Percentiles rank a stretch among this genome's conserved stretches.
Conservation (phyloP, 768 basidiomycete species). For the Xerocomellus amylosporus region DNA sequence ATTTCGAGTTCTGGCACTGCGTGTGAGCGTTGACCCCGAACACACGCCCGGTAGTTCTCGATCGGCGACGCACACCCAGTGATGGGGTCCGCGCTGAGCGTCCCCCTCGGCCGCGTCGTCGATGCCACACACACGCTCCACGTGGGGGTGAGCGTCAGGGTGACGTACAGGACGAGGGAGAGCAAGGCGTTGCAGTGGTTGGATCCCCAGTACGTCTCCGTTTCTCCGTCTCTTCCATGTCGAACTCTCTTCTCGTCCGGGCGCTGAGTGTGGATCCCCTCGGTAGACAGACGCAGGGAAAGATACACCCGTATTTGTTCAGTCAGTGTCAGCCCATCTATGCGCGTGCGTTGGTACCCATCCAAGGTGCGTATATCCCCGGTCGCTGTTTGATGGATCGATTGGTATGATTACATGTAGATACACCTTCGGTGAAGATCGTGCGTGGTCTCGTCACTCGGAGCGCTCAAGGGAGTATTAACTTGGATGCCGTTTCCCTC, state of each 20-base stretch:
- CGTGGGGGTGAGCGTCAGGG: conserved; percentile 43
- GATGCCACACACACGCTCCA: conserved; percentile 13
- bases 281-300: conserved; percentile 82
- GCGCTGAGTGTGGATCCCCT: background rate
- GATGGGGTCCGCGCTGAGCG: conserved; percentile 72
- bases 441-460: conserved; percentile 39
- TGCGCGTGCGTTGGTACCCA: conserved; percentile 70
- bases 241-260: background rate
- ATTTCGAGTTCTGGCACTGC: too few species aligned
- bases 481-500: too few species aligned
- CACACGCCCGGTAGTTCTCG: conserved; percentile 41
- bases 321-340: conserved; percentile 94
- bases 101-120: conserved; percentile 48
- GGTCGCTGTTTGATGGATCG: background rate
- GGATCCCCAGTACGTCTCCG: conserved; percentile 57
- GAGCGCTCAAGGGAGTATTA: background rate
- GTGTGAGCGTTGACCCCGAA: too few species aligned
- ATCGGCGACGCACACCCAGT: conserved; percentile 57
- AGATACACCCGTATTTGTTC: conserved; percentile 83
- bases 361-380: conserved; percentile 53
- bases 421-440: conserved; percentile 84
- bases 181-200: conserved; percentile 88
- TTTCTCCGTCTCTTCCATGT: background rate
- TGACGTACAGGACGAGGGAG: conserved; percentile 70
- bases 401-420: conserved; percentile 33